These are phyloP conservation scores for Triangularia setosa DNA, from an alignment of 2,329 filamentous ascomycete species.

Conservation along the genomic window DNA sequence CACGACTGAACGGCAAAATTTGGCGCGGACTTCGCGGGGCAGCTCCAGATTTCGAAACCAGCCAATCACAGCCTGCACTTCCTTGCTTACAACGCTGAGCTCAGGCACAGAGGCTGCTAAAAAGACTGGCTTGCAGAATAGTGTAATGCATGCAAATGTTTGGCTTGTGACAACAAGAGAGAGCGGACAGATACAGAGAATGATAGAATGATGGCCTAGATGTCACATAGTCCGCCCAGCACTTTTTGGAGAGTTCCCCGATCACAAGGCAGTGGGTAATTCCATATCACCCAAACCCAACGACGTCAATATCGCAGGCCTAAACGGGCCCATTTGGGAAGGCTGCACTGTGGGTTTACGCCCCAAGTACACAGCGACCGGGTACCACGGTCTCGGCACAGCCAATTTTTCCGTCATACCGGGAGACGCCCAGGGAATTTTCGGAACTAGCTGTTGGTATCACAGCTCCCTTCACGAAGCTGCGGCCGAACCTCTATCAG, in stretches of 20 bases:
- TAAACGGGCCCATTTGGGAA: not conserved
- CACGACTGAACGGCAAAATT: slow-evolving; percentile 13
- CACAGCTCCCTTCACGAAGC: slow-evolving; percentile 29
- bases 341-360: not conserved
- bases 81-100: slow-evolving; percentile 16
- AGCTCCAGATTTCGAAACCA: slow-evolving; percentile 7
- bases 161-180: not conserved
- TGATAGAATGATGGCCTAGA: not conserved
- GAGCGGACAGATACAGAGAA: not conserved
- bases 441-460: slow-evolving; percentile 23
- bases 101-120: not conserved
- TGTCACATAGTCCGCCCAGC: not conserved
- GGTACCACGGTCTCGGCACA: slow-evolving; percentile 22
- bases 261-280: not conserved
- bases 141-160: not conserved
- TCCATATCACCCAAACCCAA: not conserved
- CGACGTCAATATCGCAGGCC: not conserved
- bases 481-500: slow-evolving; percentile 32
- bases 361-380: slow-evolving; percentile 2
- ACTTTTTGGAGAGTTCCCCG: not conserved
- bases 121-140: not conserved
- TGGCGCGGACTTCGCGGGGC: slow-evolving; percentile 15
- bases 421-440: slow-evolving; percentile 28
- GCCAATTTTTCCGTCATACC: slow-evolving; percentile 27
- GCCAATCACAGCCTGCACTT: slow-evolving; percentile 15